Conservation (phyloP, 306 rosid species). For the Cyclanthera cordifolia region DNA sequence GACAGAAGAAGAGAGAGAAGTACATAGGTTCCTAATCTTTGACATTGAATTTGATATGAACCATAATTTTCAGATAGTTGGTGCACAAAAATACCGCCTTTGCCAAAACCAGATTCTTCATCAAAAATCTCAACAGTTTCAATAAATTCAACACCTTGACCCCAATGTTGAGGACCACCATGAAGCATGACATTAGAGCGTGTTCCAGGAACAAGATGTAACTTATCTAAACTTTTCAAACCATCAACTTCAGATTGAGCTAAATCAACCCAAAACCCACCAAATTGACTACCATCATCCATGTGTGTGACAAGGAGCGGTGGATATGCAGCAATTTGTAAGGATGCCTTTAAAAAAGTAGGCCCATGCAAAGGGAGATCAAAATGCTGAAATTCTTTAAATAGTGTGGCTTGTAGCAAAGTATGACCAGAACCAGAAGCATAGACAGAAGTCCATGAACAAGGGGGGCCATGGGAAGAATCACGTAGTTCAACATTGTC, state of each 20-base stretch:
- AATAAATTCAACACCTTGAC: constrained; percentile 33
- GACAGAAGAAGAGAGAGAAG: constrained; percentile 22
- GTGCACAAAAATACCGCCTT: constrained; percentile 45
- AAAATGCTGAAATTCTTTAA: constrained; percentile 44
- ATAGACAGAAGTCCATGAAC: constrained; percentile 62
- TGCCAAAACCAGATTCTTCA: constrained; percentile 28
- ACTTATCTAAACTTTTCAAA: constrained; percentile 34
- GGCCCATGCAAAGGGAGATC: constrained; percentile 40
- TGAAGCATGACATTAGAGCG: constrained; percentile 44
- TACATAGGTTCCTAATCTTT: constrained; percentile 61
- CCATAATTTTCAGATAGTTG: constrained; percentile 36
- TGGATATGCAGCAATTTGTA: constrained; percentile 51
- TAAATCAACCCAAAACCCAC: constrained; percentile 75
- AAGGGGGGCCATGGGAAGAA: constrained; percentile 43
- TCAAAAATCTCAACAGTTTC: constrained; percentile 35
- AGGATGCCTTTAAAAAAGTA: constrained; percentile 59
- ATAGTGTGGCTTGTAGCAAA: constrained; percentile 56
- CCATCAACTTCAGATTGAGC: constrained; percentile 42
- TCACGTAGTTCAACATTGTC: constrained; percentile 26
- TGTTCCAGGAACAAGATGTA: constrained; percentile 78
- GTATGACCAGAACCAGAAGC: constrained; percentile 72
- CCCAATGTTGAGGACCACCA: constrained; percentile 89
- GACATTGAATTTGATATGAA: constrained; percentile 59
- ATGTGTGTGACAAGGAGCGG: constrained; percentile 60
- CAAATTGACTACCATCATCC: constrained; percentile 73